Conservation (phyloP, 2,329 filamentous ascomycete genomes). For the Pseudogymnoascus sp. region DNA sequence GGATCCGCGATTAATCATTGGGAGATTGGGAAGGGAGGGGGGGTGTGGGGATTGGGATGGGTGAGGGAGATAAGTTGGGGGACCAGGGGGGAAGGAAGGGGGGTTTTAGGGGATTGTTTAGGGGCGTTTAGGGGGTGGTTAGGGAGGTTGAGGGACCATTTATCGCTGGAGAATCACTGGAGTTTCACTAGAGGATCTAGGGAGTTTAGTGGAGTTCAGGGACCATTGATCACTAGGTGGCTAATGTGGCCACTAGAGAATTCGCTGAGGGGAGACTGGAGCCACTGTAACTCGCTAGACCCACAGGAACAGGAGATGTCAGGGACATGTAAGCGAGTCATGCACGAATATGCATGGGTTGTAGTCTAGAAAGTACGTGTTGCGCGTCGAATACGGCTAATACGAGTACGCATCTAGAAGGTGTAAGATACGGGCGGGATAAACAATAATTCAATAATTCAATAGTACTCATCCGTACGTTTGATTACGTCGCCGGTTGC, state of each 20-base stretch:
- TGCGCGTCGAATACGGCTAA: background rate
- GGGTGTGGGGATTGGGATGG: background rate
- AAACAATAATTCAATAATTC: too few species aligned
- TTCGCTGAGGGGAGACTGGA: background rate
- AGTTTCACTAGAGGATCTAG: background rate
- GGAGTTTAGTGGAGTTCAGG: background rate
- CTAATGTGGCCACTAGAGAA: background rate
- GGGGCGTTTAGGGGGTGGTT: background rate
- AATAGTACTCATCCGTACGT: too few species aligned
- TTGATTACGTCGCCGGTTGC: background rate
- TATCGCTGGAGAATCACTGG: background rate
- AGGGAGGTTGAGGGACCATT: background rate
- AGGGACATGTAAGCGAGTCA: background rate
- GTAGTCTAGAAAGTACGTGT: too few species aligned
- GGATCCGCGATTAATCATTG: background rate
- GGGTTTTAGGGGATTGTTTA: background rate
- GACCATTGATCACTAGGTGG: background rate
- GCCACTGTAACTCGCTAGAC: background rate
- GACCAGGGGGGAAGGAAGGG: background rate
- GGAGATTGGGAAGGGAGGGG: background rate
- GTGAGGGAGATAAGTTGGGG: background rate
- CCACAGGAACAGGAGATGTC: background rate
- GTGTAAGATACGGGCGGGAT: background rate
- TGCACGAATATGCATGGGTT: background rate
- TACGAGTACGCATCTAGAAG: background rate